These are phyloP conservation scores for Suhomyces terraborum DNA, from an alignment of 1,139 yeast genomes.

Conservation along the genomic window DNA sequence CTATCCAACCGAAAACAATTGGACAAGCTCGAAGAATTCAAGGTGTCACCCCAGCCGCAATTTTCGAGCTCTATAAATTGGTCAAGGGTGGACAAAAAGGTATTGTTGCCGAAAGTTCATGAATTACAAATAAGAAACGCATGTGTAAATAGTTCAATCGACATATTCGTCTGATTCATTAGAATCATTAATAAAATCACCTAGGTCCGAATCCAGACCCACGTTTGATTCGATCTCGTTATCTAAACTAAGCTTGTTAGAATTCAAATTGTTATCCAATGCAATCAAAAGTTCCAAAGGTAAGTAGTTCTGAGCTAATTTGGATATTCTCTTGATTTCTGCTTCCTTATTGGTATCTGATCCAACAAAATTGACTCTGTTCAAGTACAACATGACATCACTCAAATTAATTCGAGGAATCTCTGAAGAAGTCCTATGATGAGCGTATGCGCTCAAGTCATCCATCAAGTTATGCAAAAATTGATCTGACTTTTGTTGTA, in stretches of 20 bases:
- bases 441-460: slow-evolving; percentile 25
- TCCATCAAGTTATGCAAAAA: slow-evolving; percentile 20
- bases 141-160: slow-evolving; percentile 16
- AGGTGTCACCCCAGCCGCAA: slow-evolving; percentile 89
- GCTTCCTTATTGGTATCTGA: slow-evolving; percentile 19
- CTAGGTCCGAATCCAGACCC: slow-evolving; percentile 1
- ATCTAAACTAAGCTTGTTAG: slow-evolving; percentile 4
- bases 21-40: slow-evolving; percentile 95
- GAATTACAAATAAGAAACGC: neutral
- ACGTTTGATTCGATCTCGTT: neutral
- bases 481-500: slow-evolving; percentile 18
- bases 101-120: slow-evolving; percentile 16
- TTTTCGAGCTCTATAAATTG: slow-evolving; percentile 62
- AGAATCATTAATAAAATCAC: slow-evolving; percentile 3
- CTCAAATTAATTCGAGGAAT: slow-evolving; percentile 30
- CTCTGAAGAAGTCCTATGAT: slow-evolving; percentile 27
- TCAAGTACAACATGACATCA: slow-evolving; percentile 40
- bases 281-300: slow-evolving; percentile 42
- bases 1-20: slow-evolving; percentile 80
- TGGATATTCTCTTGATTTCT: slow-evolving; percentile 29
- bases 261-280: slow-evolving; percentile 35
- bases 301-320: slow-evolving; percentile 37
- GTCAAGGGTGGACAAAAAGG: slow-evolving; percentile 35
- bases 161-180: slow-evolving; percentile 6
- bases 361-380: slow-evolving; percentile 33